These are phyloP conservation scores for Coemansia sp. DNA, from an alignment of 192 early-diverging fungal genomes.

Conservation along the genomic window DNA sequence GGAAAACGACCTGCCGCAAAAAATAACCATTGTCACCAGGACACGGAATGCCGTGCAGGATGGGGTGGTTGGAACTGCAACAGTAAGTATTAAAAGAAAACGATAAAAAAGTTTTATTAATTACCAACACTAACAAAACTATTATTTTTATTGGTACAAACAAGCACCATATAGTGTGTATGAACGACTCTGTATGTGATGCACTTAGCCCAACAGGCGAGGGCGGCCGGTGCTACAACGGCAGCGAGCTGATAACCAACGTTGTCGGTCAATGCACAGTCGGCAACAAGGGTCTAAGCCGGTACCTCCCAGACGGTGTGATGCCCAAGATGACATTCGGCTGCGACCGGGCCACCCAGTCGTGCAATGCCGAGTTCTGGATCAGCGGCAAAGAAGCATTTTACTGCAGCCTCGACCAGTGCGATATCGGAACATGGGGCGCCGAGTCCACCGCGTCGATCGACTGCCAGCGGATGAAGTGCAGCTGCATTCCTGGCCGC, in stretches of 20 bases:
- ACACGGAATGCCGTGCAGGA: constrained; percentile 74
- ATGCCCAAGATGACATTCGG: constrained; percentile 76
- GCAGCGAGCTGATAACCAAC: constrained; percentile 64
- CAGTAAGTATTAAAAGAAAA: constrained; percentile 44
- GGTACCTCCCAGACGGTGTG: constrained; percentile 57
- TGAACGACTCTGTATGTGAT: constrained; percentile 63
- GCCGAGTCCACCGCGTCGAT: constrained; percentile 48
- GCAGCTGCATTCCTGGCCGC: constrained; percentile 74
- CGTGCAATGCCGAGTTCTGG: constrained; percentile 87
- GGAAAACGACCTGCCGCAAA: constrained; percentile 56
- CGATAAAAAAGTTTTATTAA: too few species aligned
- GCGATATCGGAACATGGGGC: constrained; percentile 57
- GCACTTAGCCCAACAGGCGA: constrained; percentile 64
- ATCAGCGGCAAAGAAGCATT: constrained; percentile 83
- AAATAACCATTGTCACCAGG: constrained; percentile 54
- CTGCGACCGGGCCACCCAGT: constrained; percentile 56
- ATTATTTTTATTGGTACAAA: too few species aligned
- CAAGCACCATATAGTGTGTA: constrained; percentile 68
- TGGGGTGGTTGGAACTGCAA: constrained; percentile 97
- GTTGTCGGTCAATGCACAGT: constrained; percentile 75
- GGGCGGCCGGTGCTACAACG: constrained; percentile 75
- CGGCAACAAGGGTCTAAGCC: constrained; percentile 59
- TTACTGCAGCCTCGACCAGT: constrained; percentile 81
- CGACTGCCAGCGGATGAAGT: constrained; percentile 75
- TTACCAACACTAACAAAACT: too few species aligned